Evolutionary conservation across 2,329 filamentous ascomycete genomes (phyloP), one percentile per base, ranked within the genome.

Genomic region (Sordariomycetes sp.): DNA sequence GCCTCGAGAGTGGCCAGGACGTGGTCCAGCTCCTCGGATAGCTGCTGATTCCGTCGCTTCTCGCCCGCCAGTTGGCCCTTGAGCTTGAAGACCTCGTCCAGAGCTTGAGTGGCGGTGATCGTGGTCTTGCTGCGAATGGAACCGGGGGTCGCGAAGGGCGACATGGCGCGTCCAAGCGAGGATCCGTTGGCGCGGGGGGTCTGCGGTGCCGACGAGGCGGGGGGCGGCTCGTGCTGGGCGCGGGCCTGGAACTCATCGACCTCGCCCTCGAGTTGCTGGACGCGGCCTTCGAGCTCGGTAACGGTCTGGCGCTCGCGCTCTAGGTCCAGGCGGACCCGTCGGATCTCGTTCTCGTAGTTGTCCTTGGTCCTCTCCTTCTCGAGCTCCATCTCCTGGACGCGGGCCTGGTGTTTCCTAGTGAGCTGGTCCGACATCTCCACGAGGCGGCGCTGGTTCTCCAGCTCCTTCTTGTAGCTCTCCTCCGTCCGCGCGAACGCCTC

Each of bases 1-100:
- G 86, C 86, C 69, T 99, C 92, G 43, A 97, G 74, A 59, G 92
- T 87, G 43, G 85, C 81, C 60, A 97, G 83, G 76, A 97, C 89
- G 60, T 94, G 89, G 62, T 97, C 90, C 52, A 97, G 76, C 52
- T 93, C 85, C 43, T 85, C 81, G 20, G 83, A 81, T 12, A 97
- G 82, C 67, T 90, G 84, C 62, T 88, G 83, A 64, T 83, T 90
- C 24, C 85, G 83, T 60, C 88, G 81, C 67, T 86, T 86, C 70
- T 96, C 89, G 3, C 79, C 82, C 3, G 86, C 84, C 37, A 97
- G 78, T 65, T 89, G 82, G 58, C 83, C 78, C 77, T 94, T 89
- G 70, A 85, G 76, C 64, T 81, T 83, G 69, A 81, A 85, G 1
- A 85, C 73, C 63, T 87, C 82, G 53, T 86, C 82, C 59, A 86